Base-by-base conservation (phyloP, 108 stramenopile species). In the Aurantiochytrium sp. region DNA sequence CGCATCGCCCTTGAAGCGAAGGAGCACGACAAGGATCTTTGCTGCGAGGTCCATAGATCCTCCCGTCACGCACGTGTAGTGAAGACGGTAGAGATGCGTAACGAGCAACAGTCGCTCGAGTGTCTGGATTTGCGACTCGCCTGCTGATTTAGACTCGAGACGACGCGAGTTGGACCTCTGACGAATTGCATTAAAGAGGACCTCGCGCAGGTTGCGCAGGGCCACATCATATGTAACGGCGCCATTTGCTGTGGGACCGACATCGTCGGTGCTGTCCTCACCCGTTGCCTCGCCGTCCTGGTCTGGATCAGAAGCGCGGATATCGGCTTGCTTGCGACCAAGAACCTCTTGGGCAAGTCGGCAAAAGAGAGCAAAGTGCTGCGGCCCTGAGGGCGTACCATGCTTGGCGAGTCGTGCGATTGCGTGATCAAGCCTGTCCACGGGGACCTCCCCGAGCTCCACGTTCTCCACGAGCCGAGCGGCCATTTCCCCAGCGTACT, bases 101-200 rank as follows among this genome's bases (percentile, higher is more conserved):
- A 93, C 91, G 94, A 95, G 91, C 5, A 95, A 60, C 28, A 95
- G 92, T 43, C 90, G 42, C 87, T 95, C 93, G 18, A 94, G 43
- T 45, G 76, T 83, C 51, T 47, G 49, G 3, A 53, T 8, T 0
- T 83, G 6, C 45, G 76, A 47, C 25, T 90, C 87, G 21, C 60
- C 91, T 35, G 43, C 59, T n/a, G 29, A n/a, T 42, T 72, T 60
- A 0, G 55, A 58, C 45, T 87, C 91, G 21, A 23, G 25, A 55
- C 76, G 47, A 6, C 76, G 45, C 49, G 76, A 83, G 23, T 53
- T 53, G 21, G 25, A 47, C 14, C 28, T 12, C 87, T 89, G 58
- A 42, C 83, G 10, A 6, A 57, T 89, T 19, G 93, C 49, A 21
- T 87, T 45, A 72, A 90, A 94, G 51, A 95, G 64, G 3, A 94